Evolutionary conservation across 1,284 basidiomycete species (phyloP), one percentile per base, ranked within the genome.

Genomic region (Ganoderma leucocontextum): DNA sequence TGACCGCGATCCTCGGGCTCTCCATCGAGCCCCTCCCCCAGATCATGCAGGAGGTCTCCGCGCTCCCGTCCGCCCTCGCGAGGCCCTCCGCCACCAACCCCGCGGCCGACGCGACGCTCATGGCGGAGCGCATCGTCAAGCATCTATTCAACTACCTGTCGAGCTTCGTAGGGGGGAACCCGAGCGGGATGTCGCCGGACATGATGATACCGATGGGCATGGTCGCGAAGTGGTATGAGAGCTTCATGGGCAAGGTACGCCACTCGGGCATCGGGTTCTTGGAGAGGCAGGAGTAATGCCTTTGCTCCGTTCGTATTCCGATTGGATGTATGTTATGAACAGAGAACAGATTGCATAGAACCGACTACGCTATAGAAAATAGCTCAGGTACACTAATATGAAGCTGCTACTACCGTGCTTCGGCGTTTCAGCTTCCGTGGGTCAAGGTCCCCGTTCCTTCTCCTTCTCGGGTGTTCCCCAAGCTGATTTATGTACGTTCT

Each of bases 91-190:
- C n/a, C n/a, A 9, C 10, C 47, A 55, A 70, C 72, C 38, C 60
- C 67, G 17, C 62, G 44, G 42, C 77, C 41, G 85, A 87, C 67
- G 77, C 82, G 8, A 80, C 78, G 35, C 65, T 78, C 7, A 72
- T 89, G 33, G 92, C 92, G 1, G 90, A 94, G 78, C 82, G 85
- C 42, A 86, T 94, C 64, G 89, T 90, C 35, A 90, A 89, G 74
- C 87, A 96, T 79, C 82, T 97, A 57, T 90, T 96, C 83, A 95
- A 95, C 77, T 96, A 94, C 77, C 77, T 96, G 4, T 89, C 92
- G 49, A 90, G 94, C 1, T 97, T 96, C 76, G 86, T 84, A 8
- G 82, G 86, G 4, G 86, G 83, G 9, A 77, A 82, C 49, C 86
- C 82, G 35, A 80, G 80, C 0, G 74, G 76, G n/a, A 68, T 89